These are phyloP conservation scores for Penicillium palitans DNA, from an alignment of 2,329 filamentous ascomycete species.

Conservation along the genomic window DNA sequence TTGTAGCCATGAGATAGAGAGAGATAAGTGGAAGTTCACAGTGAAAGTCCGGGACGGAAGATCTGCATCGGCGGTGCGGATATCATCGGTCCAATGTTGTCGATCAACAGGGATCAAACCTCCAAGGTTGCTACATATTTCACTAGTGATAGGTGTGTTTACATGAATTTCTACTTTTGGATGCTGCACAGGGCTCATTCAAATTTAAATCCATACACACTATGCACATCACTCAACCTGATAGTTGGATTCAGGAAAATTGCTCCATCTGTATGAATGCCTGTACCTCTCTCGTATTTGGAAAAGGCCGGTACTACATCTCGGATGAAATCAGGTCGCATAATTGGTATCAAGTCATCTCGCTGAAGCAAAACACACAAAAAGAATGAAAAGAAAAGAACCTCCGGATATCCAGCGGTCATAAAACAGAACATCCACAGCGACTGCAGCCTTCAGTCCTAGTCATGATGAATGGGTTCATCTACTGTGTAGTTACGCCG, in stretches of 20 bases:
- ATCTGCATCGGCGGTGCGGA: slow-evolving; percentile 17
- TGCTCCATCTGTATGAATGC: slow-evolving; percentile 4
- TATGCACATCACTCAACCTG: not conserved
- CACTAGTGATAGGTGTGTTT: not conserved
- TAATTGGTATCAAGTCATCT: slow-evolving; percentile 23
- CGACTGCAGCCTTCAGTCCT: not conserved
- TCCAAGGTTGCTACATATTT: not conserved
- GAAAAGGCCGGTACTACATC: slow-evolving; percentile 7
- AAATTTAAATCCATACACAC: not conserved
- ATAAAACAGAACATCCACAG: not conserved
- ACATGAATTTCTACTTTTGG: not conserved
- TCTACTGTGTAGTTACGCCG: slow-evolving; percentile 70
- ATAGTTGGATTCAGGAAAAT: not conserved
- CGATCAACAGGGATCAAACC: not conserved
- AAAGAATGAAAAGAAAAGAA: not conserved
- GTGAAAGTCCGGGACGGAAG: slow-evolving; percentile 13
- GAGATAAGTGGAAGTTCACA: slow-evolving; percentile 12
- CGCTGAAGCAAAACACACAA: slow-evolving; percentile 15
- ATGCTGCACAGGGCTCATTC: not conserved
- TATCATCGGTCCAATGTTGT: slow-evolving; percentile 18
- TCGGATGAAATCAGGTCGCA: slow-evolving; percentile 13
- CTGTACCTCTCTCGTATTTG: slow-evolving; percentile 1
- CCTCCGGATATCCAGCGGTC: not conserved
- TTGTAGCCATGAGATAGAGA: slow-evolving; percentile 3
- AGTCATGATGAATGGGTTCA: not conserved